These are phyloP conservation scores for Lepidium campestre DNA, from an alignment of 441 rosid genomes.

Conservation along the genomic window DNA sequence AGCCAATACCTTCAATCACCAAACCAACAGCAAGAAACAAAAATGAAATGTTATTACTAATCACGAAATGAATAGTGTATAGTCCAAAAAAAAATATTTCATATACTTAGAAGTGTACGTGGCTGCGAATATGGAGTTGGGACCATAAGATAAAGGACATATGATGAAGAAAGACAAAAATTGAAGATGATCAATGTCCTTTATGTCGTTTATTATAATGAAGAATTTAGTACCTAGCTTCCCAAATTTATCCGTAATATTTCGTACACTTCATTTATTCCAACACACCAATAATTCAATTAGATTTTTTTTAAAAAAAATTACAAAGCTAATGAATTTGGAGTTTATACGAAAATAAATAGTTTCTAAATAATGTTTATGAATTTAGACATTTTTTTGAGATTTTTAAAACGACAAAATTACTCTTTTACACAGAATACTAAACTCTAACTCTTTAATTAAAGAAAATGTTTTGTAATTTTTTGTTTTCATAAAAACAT, in stretches of 20 bases:
- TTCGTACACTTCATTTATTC: background rate
- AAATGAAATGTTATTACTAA: background rate
- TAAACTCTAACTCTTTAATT: no score
- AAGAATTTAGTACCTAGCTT: conserved; percentile 1
- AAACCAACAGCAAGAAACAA: background rate
- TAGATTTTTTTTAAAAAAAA: no score
- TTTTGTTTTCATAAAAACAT: no score
- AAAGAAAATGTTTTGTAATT: no score
- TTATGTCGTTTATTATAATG: conserved; percentile 3
- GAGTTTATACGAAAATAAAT: no score
- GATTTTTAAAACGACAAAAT: no score
- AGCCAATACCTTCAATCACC: conserved; percentile 61
- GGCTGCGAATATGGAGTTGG: conserved; percentile 7
- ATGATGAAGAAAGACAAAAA: conserved; percentile 9
- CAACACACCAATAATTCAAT: no score
- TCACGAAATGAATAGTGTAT: conserved; percentile 2
- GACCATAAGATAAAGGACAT: conserved; percentile 7
- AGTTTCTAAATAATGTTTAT: no score
- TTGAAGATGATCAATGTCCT: background rate
- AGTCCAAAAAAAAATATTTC: background rate
- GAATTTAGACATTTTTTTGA: no score
- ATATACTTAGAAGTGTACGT: conserved; percentile 16
- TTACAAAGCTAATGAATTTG: no score
- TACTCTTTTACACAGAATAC: no score
- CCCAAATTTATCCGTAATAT: background rate